Conservation (phyloP, 129 eudicot genomes). For the Apium graveolens region DNA sequence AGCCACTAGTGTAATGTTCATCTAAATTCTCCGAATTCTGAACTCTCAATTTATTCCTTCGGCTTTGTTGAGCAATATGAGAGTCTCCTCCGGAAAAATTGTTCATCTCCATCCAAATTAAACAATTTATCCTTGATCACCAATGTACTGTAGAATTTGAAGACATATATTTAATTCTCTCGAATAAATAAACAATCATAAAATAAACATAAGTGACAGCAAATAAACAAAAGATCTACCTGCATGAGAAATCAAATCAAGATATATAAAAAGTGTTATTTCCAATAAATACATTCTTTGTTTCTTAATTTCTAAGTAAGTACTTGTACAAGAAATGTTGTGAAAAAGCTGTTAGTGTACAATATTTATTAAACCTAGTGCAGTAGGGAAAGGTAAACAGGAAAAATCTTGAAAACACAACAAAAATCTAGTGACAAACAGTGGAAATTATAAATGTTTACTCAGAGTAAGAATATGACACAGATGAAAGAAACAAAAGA, state of each 20-base stretch:
- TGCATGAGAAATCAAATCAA: slow-evolving; percentile 20
- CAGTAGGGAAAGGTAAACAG: slow-evolving; percentile 12
- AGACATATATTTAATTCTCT: neutral
- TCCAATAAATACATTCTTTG: neutral
- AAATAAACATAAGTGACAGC: neutral
- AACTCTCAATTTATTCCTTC: slow-evolving; percentile 69
- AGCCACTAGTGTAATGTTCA: slow-evolving; percentile 16
- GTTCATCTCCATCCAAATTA: slow-evolving; percentile 53
- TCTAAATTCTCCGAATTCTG: slow-evolving; percentile 29
- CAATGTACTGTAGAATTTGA: neutral
- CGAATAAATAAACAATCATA: neutral
- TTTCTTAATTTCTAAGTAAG: neutral
- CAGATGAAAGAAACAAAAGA: neutral
- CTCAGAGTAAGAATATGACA: neutral
- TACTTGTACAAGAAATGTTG: slow-evolving; percentile 5
- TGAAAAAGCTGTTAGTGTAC: neutral
- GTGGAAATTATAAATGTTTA: neutral
- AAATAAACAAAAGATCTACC: neutral
- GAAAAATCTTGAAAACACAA: slow-evolving; percentile 2
- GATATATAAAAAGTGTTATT: slow-evolving; percentile 2
- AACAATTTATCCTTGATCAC: neutral
- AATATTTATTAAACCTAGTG: neutral
- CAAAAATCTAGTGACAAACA: neutral
- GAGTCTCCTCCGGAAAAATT: slow-evolving; percentile 28
- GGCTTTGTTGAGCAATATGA: slow-evolving; percentile 77